Conservation (phyloP, 208 protist species). For the Crithidia fasciculata region DNA sequence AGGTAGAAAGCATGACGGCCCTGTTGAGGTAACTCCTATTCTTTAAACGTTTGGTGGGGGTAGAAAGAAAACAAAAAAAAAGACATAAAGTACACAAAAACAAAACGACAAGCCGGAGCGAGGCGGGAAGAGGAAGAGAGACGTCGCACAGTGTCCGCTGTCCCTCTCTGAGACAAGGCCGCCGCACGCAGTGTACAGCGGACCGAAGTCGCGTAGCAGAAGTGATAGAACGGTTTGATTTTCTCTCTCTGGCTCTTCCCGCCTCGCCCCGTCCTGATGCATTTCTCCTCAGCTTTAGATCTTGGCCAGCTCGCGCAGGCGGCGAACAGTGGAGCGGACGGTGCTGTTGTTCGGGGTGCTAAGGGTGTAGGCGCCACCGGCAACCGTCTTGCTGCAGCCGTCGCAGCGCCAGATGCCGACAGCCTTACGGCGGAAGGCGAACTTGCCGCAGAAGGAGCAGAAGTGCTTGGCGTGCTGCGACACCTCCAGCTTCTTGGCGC, state of each 20-base stretch:
- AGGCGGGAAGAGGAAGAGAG: not conserved
- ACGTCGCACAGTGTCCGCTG: not conserved
- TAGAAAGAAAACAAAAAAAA: constrained; percentile 20
- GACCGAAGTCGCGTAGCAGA: constrained; percentile 8
- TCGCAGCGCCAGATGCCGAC: constrained; percentile 99
- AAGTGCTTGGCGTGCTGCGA: constrained; percentile 98
- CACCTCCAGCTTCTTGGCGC: constrained; percentile 99
- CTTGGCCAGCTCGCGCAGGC: constrained; percentile 96
- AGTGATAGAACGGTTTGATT: not conserved
- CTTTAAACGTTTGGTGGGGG: constrained; percentile 1
- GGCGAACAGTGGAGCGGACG: constrained; percentile 97
- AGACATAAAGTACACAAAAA: not conserved
- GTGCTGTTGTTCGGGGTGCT: constrained; percentile 96
- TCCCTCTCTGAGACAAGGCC: too few relatives aligned
- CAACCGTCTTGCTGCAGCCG: constrained; percentile 96
- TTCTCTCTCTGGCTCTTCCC: not conserved
- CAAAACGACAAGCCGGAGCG: constrained; percentile 6
- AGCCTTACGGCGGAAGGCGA: constrained; percentile 95
- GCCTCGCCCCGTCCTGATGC: constrained; percentile 5
- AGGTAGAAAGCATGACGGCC: too few relatives aligned
- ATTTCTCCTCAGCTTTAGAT: constrained; percentile 41
- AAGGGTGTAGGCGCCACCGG: constrained; percentile 98
- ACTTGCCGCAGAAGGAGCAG: constrained; percentile 99
- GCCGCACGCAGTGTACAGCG: not conserved
- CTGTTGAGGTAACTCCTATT: too few relatives aligned